Percentiles rank a stretch among this genome's conserved stretches.
Evolutionary conservation across 1,139 yeast species (phyloP).

Genomic region (Hansenula sp.): DNA sequence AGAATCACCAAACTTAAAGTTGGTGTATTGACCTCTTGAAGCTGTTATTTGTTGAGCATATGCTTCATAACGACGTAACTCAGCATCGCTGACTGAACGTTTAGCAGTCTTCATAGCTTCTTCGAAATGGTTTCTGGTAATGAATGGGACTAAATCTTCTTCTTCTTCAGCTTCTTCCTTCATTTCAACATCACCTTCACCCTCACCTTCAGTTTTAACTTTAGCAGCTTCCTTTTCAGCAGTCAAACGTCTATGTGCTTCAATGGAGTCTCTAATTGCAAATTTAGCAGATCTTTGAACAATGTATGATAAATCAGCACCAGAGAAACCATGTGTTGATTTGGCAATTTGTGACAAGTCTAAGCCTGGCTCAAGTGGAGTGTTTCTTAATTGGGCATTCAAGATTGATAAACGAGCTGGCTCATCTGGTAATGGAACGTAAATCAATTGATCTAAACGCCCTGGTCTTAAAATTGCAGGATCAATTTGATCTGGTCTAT

Average conservation of each 20-base stretch:
- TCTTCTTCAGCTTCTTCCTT: slow-evolving; percentile 47
- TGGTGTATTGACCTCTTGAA: slow-evolving; percentile 87
- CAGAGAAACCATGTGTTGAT: slow-evolving; percentile 94
- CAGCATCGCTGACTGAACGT: slow-evolving; percentile 95
- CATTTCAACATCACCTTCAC: slow-evolving; percentile 66
- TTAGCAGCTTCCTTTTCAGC: slow-evolving; percentile 49
- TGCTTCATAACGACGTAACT: slow-evolving; percentile 97
- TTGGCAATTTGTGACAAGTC: slow-evolving; percentile 86
- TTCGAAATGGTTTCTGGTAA: slow-evolving; percentile 89
- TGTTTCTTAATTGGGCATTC: slow-evolving; percentile 94
- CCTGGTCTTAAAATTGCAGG: slow-evolving; percentile 99
- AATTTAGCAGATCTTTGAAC: slow-evolving; percentile 98
- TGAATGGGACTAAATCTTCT: slow-evolving; percentile 72
- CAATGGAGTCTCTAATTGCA: slow-evolving; percentile 97
- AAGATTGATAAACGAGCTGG: slow-evolving; percentile 89
- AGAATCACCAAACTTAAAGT: slow-evolving; percentile 65
- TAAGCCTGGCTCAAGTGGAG: slow-evolving; percentile 97
- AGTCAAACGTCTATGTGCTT: slow-evolving; percentile 60
- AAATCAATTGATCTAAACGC: slow-evolving; percentile 95
- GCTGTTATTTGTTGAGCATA: slow-evolving; percentile 96
- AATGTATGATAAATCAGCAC: slow-evolving; percentile 97
- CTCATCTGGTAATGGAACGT: slow-evolving; percentile 98
- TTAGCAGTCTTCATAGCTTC: slow-evolving; percentile 99
- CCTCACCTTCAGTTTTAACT: slow-evolving; percentile 35
- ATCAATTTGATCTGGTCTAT: slow-evolving; percentile 98